Base-by-base conservation (phyloP, 2,329 filamentous ascomycete genomes). In the Pyrenochaeta sp. region DNA sequence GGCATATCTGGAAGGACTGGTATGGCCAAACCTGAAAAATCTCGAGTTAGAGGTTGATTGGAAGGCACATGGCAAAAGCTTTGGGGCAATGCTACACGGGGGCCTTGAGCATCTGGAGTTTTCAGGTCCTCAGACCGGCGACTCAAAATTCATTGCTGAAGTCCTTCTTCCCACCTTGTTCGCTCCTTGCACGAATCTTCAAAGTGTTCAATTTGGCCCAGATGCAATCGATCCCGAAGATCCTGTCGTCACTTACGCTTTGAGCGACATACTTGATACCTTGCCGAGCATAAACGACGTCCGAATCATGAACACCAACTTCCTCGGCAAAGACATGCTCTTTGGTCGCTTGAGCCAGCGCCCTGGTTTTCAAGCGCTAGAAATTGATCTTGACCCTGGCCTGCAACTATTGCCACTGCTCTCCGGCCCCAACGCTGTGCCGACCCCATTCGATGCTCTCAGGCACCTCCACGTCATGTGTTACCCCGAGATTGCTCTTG, bases 331-430 rank as follows among this genome's bases (percentile, higher is more conserved):
- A 25, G 70, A 76, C 27, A 27, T 61, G 2, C 45, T 76, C 8
- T 75, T 77, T 52, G 46, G 50, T n/a, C 64, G 61, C 13, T 56
- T 76, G 15, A 69, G 63, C 52, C 66, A 71, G 51, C 66, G 68
- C 4, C 43, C 54, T 27, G 61, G 64, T 13, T 56, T 77, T 9
- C 59, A 68, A 53, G 58, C 53, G 4, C 58, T 77, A n/a, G 68
- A 75, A 44, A 71, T 75, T 15, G 72, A 73, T 43, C 60, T 77
- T 28, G 72, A 75, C 8, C 73, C 74, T 19, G 67, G 69, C 2
- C 9, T 71, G 28, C 43, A 65, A 39, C 54, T 72, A 5, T 46
- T 74, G 2, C 64, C 72, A 13, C 54, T 62, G 8, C 61, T 76
- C 10, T 50, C 59, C 24, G 65, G 64, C 2, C 65, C 64, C 5